Conservation (phyloP, 176 grass and related monocot genomes). For the Ensete glaucum region DNA sequence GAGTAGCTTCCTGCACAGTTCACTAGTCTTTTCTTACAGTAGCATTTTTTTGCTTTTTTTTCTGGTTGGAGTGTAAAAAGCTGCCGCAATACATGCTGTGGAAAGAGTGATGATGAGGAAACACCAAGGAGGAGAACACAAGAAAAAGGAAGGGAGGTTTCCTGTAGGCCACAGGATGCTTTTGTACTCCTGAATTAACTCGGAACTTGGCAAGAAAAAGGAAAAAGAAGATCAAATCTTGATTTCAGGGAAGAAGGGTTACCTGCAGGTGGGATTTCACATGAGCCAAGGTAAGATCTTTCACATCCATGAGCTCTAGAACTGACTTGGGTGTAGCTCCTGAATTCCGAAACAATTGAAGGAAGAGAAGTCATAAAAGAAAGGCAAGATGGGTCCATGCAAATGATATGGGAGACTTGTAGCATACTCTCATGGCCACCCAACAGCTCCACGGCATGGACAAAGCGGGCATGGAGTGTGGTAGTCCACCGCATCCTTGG, state of each 20-base stretch:
- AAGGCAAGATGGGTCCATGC: too few species aligned
- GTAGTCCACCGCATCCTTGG: slow-evolving; percentile 92
- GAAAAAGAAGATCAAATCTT: too few species aligned
- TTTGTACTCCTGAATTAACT: neutral
- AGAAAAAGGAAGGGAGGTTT: too few species aligned
- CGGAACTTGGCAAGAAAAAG: neutral
- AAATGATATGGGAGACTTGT: too few species aligned
- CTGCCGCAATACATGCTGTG: neutral
- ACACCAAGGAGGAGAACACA: too few species aligned
- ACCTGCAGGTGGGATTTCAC: slow-evolving; percentile 98
- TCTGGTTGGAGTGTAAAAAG: neutral
- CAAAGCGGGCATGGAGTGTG: slow-evolving; percentile 77
- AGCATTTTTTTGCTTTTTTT: neutral
- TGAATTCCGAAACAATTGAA: slow-evolving; percentile 11
- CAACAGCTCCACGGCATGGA: slow-evolving; percentile 86
- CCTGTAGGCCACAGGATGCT: too few species aligned
- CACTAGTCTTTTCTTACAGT: neutral
- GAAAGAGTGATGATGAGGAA: too few species aligned
- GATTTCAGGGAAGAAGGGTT: neutral
- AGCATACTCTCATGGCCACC: slow-evolving; percentile 91
- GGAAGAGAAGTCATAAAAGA: neutral
- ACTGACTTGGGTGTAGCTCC: slow-evolving; percentile 97
- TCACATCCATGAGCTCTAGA: slow-evolving; percentile 97
- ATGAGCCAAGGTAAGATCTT: slow-evolving; percentile 95
- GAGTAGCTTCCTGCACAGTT: too few species aligned